Base-by-base conservation (phyloP, 1,284 basidiomycete genomes). In the Phlebopus sp. region DNA sequence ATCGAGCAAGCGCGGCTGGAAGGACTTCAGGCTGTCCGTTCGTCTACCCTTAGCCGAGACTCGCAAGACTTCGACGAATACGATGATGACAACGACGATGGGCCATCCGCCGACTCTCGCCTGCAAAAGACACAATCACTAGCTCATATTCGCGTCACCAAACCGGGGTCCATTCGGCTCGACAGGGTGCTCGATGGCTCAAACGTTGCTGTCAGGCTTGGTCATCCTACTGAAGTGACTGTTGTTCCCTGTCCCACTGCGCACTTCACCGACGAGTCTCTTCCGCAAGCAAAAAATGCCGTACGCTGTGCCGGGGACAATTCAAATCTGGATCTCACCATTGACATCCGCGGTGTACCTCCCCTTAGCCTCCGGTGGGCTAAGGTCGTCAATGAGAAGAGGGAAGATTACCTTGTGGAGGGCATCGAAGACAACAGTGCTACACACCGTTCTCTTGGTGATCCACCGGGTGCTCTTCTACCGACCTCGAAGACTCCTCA, bases 231-330 rank as follows among this genome's bases (percentile, higher is more conserved):
- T n/a, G 80, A 87, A 49, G 76, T 90, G n/a, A 77, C 81, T 0
- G 71, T 96, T 45, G 84, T 85, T 8, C 88, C 90, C 17, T 97
- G 93, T 63, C 93, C 93, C 1, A 75, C 73, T 4, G 91, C 83
- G 2, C 75, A 78, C 52, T 91, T 91, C 59, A 71, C 72, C 31
- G 73, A 77, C 4, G 75, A 77, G 42, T 61, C 59, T 25, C 62
- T 69, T 37, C 53, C 69, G 13, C 54, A 68, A 31, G 67, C 71
- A 7, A 68, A 71, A 7, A 67, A 78, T 31, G 71, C 79, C 7
- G 66, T 86, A 45, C 81, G 83, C n/a, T 94, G 92, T 63, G 77
- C 79, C 21, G 89, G 87, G 4, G 79, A 81, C 32, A 78, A 84
- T 38, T 77, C 83, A 35, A 76, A 82, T 42, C 61, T 84, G 10